Percentiles rank a stretch among this genome's conserved stretches.
phyloP scores from a whole-genome alignment of 176 grass and related monocot species.

The Alopecurus myosuroides region DNA sequence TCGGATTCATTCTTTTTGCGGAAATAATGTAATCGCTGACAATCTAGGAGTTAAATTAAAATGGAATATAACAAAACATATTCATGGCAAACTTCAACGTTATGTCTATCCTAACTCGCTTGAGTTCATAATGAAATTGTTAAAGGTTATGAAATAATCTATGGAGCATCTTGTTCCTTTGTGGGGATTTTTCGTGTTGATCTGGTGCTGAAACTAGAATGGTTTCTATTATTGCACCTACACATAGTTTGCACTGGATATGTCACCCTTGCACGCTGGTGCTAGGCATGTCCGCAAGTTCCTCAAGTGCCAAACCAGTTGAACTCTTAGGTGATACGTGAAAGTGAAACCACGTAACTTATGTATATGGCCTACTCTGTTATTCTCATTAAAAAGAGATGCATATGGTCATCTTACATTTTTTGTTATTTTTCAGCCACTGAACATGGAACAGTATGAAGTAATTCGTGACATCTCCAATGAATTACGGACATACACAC shows the following conservation, averaged over 20 bases:
- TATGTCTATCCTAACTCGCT: neutral
- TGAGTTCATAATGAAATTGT: neutral
- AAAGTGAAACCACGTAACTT: neutral
- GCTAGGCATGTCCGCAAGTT: neutral
- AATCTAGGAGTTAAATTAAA: neutral
- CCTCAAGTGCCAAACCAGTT: neutral
- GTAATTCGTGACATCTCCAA: slow-evolving; percentile 80
- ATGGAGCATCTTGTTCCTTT: neutral
- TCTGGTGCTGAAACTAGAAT: neutral
- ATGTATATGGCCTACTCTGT: neutral
- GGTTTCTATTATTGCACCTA: neutral
- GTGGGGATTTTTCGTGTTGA: neutral
- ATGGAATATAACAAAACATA: neutral
- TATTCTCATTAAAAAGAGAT: neutral
- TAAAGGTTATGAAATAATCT: neutral
- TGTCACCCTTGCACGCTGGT: neutral
- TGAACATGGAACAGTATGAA: slow-evolving; percentile 89
- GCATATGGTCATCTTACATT: slow-evolving; percentile 7
- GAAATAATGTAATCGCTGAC: neutral
- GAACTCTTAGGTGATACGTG: neutral
- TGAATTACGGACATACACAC: slow-evolving; percentile 78
- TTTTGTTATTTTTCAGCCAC: slow-evolving; percentile 66
- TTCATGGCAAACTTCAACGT: neutral
- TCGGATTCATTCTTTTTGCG: neutral
- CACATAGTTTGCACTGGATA: slow-evolving; percentile 1